phyloP scores from a whole-genome alignment of 2,329 filamentous ascomycete species.

The Fusarium austroafricanum region DNA sequence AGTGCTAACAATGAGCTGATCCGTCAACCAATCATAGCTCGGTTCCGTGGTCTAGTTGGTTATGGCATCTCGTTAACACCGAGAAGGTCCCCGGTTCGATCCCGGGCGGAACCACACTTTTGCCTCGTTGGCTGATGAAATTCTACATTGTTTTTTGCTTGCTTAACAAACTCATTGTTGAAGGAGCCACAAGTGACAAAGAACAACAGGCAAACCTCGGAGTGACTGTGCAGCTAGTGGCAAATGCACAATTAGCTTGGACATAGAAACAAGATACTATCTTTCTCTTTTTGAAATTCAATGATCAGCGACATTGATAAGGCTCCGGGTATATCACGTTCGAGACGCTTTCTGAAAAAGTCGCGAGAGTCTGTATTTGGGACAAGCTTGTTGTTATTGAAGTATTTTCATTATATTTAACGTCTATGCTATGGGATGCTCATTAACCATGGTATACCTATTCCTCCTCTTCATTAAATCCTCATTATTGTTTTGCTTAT shows the following conservation, averaged over 20 bases:
- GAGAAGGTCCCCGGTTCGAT: conserved; percentile 17
- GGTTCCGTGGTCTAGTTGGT: conserved; percentile 18
- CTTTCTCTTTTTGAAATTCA: too few relatives aligned
- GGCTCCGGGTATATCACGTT: too few relatives aligned
- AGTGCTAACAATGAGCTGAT: fast-evolving
- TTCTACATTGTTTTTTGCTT: too few relatives aligned
- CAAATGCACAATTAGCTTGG: too few relatives aligned
- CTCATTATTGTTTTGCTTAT: conserved; percentile 7
- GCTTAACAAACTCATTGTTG: too few relatives aligned
- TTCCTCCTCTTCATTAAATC: conserved; percentile 26
- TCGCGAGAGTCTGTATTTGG: background rate
- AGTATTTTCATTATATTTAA: conserved; percentile 5
- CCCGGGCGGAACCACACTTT: conserved; percentile 14
- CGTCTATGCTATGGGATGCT: conserved; percentile 6
- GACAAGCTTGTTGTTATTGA: background rate
- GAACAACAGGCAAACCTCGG: too few relatives aligned
- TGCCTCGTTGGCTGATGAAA: too few relatives aligned
- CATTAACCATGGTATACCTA: conserved; percentile 9
- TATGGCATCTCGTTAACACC: conserved; percentile 5
- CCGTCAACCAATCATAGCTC: conserved; percentile 3
- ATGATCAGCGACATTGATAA: too few relatives aligned
- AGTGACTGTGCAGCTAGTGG: too few relatives aligned
- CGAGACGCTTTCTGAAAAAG: too few relatives aligned
- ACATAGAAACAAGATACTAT: too few relatives aligned
- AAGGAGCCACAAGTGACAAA: too few relatives aligned